Base-by-base conservation (phyloP, 1,139 yeast genomes). In the Hemisphaericaspora xylanilytica region DNA sequence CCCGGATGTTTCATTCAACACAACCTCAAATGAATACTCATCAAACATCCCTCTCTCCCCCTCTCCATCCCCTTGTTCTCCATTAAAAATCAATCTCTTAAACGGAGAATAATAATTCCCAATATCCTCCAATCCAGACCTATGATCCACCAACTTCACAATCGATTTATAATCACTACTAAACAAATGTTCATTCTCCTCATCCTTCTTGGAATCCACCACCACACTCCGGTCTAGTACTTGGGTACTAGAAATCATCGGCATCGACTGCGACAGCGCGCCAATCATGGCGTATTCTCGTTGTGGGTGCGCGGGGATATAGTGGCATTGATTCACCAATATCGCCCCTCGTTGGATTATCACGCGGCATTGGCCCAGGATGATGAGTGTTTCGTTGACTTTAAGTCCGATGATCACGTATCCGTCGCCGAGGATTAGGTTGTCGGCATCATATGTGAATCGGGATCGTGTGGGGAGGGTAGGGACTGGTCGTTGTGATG, bases 351-450 rank as follows among this genome's bases (percentile, higher is more conserved):
- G 65, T 37, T 75, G 67, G 0, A 86, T 65, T 5, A 63, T 61
- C 17, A 86, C 37, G 6, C 48, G 53, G 49, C 73, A 82, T 46
- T 77, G 80, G 0, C 96, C 96, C 32, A 72, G 68, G 2, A 85
- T 43, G 24, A 79, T 59, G 3, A 86, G 47, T 28, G 61, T 63
- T 49, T 85, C 85, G 32, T 63, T 61, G 3, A 54, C 52, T 35
- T 62, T 63, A 15, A 81, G 58, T 0, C 78, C 82, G 17, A 79
- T 39, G 4, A 61, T 46, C 1, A 71, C 59, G 32, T 60, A 52
- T 6, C 59, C 51, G 1, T 59, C 58, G 1, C 54, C 53, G 35
- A 54, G 59, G 2, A 68, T 49, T 17, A 70, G 45, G 48, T 75
- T 76, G 17, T 64, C 64, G 11, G 59, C 56, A 29, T 61, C 55